Percentiles rank a stretch among this genome's conserved stretches.
Evolutionary conservation across 2,329 filamentous ascomycete species (phyloP).

Genomic region (Chaetomiaceae sp.): DNA sequence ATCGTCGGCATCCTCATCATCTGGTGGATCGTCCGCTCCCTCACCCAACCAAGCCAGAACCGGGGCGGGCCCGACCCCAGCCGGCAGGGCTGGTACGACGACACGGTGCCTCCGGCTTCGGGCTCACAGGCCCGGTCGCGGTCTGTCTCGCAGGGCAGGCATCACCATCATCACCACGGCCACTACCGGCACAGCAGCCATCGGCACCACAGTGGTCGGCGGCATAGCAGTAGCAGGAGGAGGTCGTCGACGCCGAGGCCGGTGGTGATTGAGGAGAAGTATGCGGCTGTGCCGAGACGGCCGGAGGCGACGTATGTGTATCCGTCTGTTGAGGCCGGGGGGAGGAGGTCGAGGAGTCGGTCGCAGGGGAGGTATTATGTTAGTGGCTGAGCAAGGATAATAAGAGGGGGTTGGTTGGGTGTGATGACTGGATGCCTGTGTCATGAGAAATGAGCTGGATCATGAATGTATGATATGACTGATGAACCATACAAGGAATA

Average conservation of each 20-base stretch:
- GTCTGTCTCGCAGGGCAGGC: neutral
- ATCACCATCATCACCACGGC: slow-evolving; percentile 11
- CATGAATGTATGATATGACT: neutral
- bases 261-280: slow-evolving; percentile 21
- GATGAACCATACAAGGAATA: neutral
- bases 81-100: slow-evolving; percentile 25
- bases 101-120: slow-evolving; percentile 11
- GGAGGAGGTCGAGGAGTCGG: slow-evolving; percentile 18
- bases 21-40: slow-evolving; percentile 20
- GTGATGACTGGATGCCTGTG: too few species aligned
- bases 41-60: slow-evolving; percentile 7
- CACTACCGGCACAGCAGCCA: neutral
- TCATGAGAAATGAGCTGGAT: neutral
- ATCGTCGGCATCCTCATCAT: slow-evolving; percentile 23
- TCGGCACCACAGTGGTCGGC: too few species aligned
- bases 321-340: slow-evolving; percentile 1
- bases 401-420: neutral
- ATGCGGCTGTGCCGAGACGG: slow-evolving; percentile 1
- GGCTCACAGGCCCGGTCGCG: too few species aligned
- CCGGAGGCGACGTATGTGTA: slow-evolving; percentile 21
- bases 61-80: slow-evolving; percentile 5
- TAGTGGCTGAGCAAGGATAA: neutral
- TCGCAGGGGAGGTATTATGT: slow-evolving; percentile 18
- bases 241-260: slow-evolving; percentile 16
- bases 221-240: slow-evolving; percentile 12